A percentile compares a stretch with the other conserved stretches of the same genome.
These are phyloP conservation scores for Nitzschia sp. DNA, from an alignment of 108 stramenopile genomes.

Conservation along the genomic window DNA sequence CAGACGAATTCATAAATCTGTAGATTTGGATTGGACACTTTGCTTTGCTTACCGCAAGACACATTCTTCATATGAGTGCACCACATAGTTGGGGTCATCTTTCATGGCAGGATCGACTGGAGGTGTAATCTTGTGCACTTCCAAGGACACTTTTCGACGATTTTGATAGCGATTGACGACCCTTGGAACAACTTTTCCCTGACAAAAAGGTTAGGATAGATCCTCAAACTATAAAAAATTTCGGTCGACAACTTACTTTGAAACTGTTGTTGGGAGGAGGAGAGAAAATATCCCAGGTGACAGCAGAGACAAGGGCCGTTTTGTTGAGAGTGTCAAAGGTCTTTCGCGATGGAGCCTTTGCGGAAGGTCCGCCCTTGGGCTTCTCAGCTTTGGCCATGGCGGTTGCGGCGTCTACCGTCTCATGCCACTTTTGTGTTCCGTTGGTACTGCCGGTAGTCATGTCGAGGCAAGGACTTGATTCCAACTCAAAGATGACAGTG, in stretches of 20 bases:
- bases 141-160: conserved; percentile 47
- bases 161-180: conserved; percentile 19
- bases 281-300: conserved; percentile 39
- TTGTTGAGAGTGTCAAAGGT: conserved; percentile 14
- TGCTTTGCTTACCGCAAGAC: conserved; percentile 37
- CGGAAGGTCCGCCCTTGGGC: neutral
- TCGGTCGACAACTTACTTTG: conserved; percentile 19
- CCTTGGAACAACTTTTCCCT: conserved; percentile 39
- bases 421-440: conserved; percentile 14
- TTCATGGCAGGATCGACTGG: conserved; percentile 6
- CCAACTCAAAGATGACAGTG: too few species aligned
- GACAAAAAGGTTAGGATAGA: neutral
- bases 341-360: neutral
- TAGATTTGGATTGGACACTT: too few species aligned
- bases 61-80: conserved; percentile 40
- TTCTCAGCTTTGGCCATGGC: conserved; percentile 14
- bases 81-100: conserved; percentile 3
- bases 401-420: conserved; percentile 4
- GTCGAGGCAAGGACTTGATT: too few species aligned
- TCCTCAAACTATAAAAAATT: too few species aligned
- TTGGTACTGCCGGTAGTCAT: neutral
- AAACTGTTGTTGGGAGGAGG: conserved; percentile 40
- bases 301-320: conserved; percentile 7
- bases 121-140: conserved; percentile 42
- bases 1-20: too few species aligned